Conservation (phyloP, 2,329 filamentous ascomycete species). For the Nothopassalora personata region DNA sequence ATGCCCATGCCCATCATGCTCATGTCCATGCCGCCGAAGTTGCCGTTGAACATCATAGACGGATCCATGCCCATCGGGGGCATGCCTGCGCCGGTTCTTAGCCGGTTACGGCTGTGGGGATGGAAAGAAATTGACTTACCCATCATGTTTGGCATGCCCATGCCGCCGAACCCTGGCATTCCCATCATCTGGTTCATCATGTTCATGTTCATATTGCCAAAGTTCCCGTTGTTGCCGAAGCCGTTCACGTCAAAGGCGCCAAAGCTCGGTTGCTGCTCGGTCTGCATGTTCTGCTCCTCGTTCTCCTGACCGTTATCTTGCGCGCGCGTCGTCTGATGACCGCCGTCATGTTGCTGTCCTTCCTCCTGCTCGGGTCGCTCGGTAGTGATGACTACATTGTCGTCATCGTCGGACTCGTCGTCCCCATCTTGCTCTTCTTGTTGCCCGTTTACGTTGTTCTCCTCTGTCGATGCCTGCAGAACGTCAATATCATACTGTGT, state of each 20-base stretch:
- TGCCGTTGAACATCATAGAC: slow-evolving; percentile 73
- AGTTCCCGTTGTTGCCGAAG: slow-evolving; percentile 17
- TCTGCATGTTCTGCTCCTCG: slow-evolving; percentile 16
- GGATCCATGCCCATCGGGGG: slow-evolving; percentile 80
- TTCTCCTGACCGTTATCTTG: slow-evolving; percentile 12
- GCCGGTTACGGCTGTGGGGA: slow-evolving; percentile 22
- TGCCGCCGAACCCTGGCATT: slow-evolving; percentile 35
- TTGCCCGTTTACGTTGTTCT: slow-evolving; percentile 2
- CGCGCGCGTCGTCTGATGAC: slow-evolving; percentile 11
- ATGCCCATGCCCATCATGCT: slow-evolving; percentile 57
- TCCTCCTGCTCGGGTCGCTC: slow-evolving; percentile 25
- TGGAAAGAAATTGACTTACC: slow-evolving; percentile 54
- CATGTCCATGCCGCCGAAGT: slow-evolving; percentile 63
- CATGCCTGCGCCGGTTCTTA: slow-evolving; percentile 52
- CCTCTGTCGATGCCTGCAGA: slow-evolving; percentile 4
- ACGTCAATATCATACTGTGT: not conserved
- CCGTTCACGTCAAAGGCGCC: slow-evolving; percentile 23
- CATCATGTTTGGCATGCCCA: slow-evolving; percentile 65
- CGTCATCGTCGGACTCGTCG: slow-evolving; percentile 22
- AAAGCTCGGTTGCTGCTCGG: slow-evolving; percentile 17
- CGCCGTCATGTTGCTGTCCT: slow-evolving; percentile 9
- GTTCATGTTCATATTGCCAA: slow-evolving; percentile 33
- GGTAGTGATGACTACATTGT: slow-evolving; percentile 30
- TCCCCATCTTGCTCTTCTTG: slow-evolving; percentile 21
- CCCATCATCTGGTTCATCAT: slow-evolving; percentile 67